Conservation (phyloP, 306 rosid species). For the Cajanus cajan region DNA sequence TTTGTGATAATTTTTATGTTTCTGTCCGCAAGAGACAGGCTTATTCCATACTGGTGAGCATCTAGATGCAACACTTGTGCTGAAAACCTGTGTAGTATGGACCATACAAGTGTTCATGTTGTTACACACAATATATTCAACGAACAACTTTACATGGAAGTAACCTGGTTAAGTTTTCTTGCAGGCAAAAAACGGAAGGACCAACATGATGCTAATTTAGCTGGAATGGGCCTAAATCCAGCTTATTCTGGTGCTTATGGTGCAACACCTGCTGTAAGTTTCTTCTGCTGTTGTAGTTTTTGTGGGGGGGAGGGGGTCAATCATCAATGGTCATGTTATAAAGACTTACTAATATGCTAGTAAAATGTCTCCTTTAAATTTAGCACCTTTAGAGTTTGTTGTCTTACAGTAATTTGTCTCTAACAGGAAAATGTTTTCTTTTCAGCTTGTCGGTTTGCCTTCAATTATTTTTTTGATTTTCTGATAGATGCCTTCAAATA, state of each 20-base stretch:
- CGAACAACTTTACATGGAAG: not conserved
- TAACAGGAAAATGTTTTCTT: not conserved
- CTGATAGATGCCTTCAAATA: slow-evolving; percentile 5
- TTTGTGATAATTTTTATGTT: not conserved
- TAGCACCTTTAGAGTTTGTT: not conserved
- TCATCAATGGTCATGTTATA: not conserved
- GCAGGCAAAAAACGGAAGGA: slow-evolving; percentile 92
- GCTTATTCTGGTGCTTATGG: slow-evolving; percentile 81
- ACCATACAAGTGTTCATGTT: not conserved
- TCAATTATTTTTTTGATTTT: not conserved
- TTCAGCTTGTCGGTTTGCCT: not conserved
- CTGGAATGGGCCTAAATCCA: slow-evolving; percentile 78
- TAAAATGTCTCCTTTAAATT: not conserved
- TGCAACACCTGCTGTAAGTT: slow-evolving; percentile 73
- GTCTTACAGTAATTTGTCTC: not conserved
- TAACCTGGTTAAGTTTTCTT: slow-evolving; percentile 14
- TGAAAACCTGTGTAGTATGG: not conserved
- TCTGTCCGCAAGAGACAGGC: not conserved
- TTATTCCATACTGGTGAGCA: slow-evolving; percentile 4
- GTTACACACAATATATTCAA: not conserved
- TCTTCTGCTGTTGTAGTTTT: slow-evolving; percentile 11
- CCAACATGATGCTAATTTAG: slow-evolving; percentile 85
- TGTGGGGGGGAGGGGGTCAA: not conserved
- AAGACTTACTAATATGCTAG: not conserved
- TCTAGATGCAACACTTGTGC: not conserved